These are phyloP conservation scores for Filosporella fistucella DNA, from an alignment of 495 filamentous ascomycete species.

Conservation along the genomic window DNA sequence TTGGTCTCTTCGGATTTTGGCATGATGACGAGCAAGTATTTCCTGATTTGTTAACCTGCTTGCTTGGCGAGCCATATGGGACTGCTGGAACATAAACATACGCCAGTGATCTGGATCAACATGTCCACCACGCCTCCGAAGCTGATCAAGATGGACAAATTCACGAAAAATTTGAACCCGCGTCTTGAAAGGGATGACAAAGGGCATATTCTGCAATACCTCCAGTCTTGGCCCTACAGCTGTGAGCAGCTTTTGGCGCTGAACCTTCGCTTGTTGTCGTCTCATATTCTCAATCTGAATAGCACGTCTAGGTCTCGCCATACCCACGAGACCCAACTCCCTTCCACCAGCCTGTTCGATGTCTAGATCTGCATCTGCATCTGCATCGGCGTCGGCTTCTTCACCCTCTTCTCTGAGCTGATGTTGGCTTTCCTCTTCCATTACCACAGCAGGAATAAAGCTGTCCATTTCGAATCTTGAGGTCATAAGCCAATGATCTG, in stretches of 20 bases:
- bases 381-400: conserved; percentile 43
- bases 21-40: conserved; percentile 67
- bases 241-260: conserved; percentile 63
- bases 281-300: conserved; percentile 40
- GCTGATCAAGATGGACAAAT: conserved; percentile 81
- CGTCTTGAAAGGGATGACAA: conserved; percentile 89
- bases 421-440: conserved; percentile 80
- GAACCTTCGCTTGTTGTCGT: conserved; percentile 57
- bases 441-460: conserved; percentile 81
- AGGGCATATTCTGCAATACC: conserved; percentile 93
- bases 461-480: conserved; percentile 85
- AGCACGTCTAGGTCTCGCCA: conserved; percentile 15
- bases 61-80: conserved; percentile 20
- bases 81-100: conserved; percentile 47
- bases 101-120: conserved; percentile 80
- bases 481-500: conserved; percentile 92
- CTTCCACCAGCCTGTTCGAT: background rate
- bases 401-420: conserved; percentile 44
- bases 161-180: conserved; percentile 91
- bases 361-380: conserved; percentile 26
- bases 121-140: conserved; percentile 66
- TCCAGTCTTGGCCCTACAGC: conserved; percentile 79
- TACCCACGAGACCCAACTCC: conserved; percentile 11
- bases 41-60: conserved; percentile 33
- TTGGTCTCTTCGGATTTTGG: conserved; percentile 72